Evolutionary conservation across 2,329 filamentous ascomycete genomes (phyloP), one percentile per base, ranked within the genome.

Genomic region (Tolypocladium ovalisporum): DNA sequence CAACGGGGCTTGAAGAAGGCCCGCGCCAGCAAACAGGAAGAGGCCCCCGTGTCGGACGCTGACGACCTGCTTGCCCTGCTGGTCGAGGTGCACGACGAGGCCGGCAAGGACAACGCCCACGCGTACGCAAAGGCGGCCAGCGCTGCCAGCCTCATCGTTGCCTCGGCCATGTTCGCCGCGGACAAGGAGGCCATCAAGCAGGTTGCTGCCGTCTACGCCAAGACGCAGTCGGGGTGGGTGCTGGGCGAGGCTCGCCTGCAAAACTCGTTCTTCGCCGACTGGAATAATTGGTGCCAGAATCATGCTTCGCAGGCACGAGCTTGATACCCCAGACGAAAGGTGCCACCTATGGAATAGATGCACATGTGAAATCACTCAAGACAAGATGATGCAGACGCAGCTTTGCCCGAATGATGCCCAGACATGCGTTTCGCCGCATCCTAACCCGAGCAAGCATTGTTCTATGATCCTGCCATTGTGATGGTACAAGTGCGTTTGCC

Each of bases 61-160:
- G 74, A 81, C 1, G 72, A 74, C 68, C 72, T 82, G 42, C 78
- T 86, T 67, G 73, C 74, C 12, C 72, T 90, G 10, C 74, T 97
- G 49, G 74, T 76, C 58, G 76, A 79, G 37, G 79, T 96, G 15
- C 91, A 96, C 65, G 73, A 76, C 9, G 86, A 89, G 69, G 85
- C 85, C 3, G 76, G 78, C 53, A 76, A 80, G 64, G 85, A 80
- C 54, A 78, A 81, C 60, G 83, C 89, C 0, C 87, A 88, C 61
- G 78, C 85, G 3, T 90, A 94, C 70, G 83, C 84, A 27, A 84
- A 82, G 65, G 86, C 88, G 0, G 90, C 87, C 59, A 95, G 90
- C 63, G 84, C 82, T 1, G 85, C 87, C 0, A 87, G 85, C 65
- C 72, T 91, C 55, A 79, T 89, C 53, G 72, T 90, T 2, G 84